Evolutionary conservation across 495 filamentous ascomycete species (phyloP), one percentile per base, ranked within the genome.

Genomic region (Hyphodiscus hymeniophilus): DNA sequence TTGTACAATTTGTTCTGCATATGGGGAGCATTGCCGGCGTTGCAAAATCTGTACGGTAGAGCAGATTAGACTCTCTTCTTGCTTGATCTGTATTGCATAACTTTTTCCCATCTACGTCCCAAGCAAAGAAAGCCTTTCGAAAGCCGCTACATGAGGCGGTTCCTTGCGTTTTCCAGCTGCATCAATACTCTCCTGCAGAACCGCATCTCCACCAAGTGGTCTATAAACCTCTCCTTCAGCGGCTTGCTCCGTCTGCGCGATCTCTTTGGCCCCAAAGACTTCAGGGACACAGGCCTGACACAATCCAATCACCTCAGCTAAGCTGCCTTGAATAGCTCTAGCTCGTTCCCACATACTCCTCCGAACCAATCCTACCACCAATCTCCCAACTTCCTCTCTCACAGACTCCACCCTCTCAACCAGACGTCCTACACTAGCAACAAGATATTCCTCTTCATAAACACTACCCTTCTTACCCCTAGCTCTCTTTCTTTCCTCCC

Each of bases 391-490:
- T 55, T 97, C 92, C 0, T 69, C 66, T 15, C 76, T 69, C 1
- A 82, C 69, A 7, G 66, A 66, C 60, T 89, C 88, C n/a, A 95
- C 77, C 16, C 90, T 72, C 59, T 95, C 88, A 18, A 94, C 77
- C 32, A 97, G 70, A 30, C 92, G 69, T n/a, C 82, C 72, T 28
- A 95, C 80, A 52, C 81, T 87, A 57, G 86, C 91, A 36, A 95
- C 80, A 10, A 98, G 73, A 62, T 98, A 97, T 65, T 96, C 92
- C 62, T 97, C 92, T 59, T 98, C 92, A 61, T 97, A 98, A 3
- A 98, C 84, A 34, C 83, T 95, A 13, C 92, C 92, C 72, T 96
- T 95, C 63, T 94, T 87, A 12, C 92, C 92, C 21, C 87, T 74
- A 0, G 92, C 92, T 6, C 89, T 76, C 77, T 98, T 98, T 57